Conservation (phyloP, 1,284 basidiomycete genomes). For the Cryptococcus sp. region DNA sequence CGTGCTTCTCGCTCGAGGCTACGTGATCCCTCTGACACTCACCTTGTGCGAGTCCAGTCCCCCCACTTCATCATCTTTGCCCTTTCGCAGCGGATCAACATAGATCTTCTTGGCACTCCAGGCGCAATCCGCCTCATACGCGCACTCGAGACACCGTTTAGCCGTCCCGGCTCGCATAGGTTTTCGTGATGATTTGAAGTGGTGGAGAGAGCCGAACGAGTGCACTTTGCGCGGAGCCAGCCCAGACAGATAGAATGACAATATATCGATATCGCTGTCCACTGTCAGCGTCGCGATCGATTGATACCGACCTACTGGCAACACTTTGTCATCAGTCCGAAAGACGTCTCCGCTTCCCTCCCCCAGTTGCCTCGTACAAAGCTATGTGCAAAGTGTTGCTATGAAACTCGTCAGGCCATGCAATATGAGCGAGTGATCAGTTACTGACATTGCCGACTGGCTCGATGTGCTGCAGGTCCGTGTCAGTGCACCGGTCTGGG, state of each 20-base stretch:
- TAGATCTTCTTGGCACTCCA: conserved; percentile 75
- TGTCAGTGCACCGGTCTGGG: neutral
- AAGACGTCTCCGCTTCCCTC: conserved; percentile 67
- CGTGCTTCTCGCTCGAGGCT: neutral
- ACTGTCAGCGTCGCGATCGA: neutral
- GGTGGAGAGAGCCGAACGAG: conserved; percentile 78
- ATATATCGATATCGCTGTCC: conserved; percentile 74
- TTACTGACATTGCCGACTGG: conserved; percentile 35
- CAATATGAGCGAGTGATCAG: neutral
- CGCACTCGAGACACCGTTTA: conserved; percentile 71
- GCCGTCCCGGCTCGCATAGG: conserved; percentile 67
- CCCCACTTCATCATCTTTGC: conserved; percentile 2
- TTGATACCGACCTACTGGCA: conserved; percentile 64
- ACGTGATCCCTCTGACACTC: neutral
- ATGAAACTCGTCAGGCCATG: conserved; percentile 57
- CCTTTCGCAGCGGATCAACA: conserved; percentile 14
- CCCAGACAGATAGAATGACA: conserved; percentile 64
- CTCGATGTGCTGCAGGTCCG: conserved; percentile 36
- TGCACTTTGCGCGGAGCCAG: conserved; percentile 67
- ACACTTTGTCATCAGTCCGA: conserved; percentile 81
- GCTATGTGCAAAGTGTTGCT: conserved; percentile 70
- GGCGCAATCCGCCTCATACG: conserved; percentile 68
- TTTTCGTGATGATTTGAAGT: conserved; percentile 73
- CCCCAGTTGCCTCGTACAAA: conserved; percentile 73
- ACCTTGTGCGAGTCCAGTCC: conserved; percentile 5